Percentiles rank a stretch among this genome's conserved stretches.
Evolutionary conservation across 2,329 filamentous ascomycete genomes (phyloP).

Genomic region (Trichocomaceae sp.): DNA sequence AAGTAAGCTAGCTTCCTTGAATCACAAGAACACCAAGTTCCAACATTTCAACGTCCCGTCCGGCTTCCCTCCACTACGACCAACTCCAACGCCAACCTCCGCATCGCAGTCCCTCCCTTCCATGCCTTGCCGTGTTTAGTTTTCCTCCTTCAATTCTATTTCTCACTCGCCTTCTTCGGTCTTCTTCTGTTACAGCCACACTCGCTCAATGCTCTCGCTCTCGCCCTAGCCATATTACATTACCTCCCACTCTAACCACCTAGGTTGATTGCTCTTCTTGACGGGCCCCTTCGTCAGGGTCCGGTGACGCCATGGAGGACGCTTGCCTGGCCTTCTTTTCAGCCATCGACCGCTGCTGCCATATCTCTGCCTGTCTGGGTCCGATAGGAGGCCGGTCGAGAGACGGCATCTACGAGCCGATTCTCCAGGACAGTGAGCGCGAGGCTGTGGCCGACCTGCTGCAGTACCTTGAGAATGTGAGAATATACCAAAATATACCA

Average conservation of each 20-base stretch:
- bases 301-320: constrained; percentile 36
- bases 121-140: constrained; percentile 2
- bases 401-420: constrained; percentile 76
- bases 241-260: no score
- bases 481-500: constrained; percentile 19
- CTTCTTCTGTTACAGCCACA: no score
- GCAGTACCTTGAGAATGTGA: constrained; percentile 92
- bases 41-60: no score
- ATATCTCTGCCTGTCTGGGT: constrained; percentile 37
- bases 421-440: constrained; percentile 89
- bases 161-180: no score
- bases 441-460: constrained; percentile 94
- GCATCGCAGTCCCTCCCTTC: constrained; percentile 9
- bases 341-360: constrained; percentile 38
- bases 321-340: constrained; percentile 38
- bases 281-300: constrained; percentile 23
- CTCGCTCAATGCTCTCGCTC: constrained; percentile 14
- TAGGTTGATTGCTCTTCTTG: constrained; percentile 9
- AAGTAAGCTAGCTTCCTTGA: constrained; percentile 2
- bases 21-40: constrained; percentile 16
- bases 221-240: constrained; percentile 12
- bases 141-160: no score
- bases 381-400: constrained; percentile 60
- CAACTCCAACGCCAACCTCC: background rate
- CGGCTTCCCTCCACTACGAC: background rate